phyloP scores from a whole-genome alignment of 805 yeast species.

The Myxozyma geophila region DNA sequence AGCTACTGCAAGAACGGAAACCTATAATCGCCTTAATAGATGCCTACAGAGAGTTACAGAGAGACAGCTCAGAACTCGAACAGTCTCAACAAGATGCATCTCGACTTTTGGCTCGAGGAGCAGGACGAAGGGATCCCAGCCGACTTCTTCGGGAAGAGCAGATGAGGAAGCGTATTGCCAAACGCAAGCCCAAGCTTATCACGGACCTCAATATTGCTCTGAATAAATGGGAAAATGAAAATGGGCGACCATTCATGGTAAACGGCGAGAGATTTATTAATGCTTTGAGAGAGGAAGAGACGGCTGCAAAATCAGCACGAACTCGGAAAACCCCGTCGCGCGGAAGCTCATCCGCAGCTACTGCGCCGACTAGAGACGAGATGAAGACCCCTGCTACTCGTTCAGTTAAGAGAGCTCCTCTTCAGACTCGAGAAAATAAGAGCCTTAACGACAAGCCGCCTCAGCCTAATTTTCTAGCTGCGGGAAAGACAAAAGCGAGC shows the following conservation, averaged over 20 bases:
- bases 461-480: constrained; percentile 30
- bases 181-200: constrained; percentile 68
- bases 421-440: constrained; percentile 13
- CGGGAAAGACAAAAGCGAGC: background rate
- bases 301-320: constrained; percentile 12
- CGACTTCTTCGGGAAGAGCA: constrained; percentile 81
- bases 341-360: constrained; percentile 5
- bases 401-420: constrained; percentile 18
- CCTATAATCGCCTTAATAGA: constrained; percentile 62
- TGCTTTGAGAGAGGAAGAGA: constrained; percentile 43
- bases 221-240: constrained; percentile 52
- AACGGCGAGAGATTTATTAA: constrained; percentile 57
- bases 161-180: constrained; percentile 67
- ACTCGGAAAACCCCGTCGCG: constrained; percentile 29
- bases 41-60: constrained; percentile 58
- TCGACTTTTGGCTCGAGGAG: constrained; percentile 63
- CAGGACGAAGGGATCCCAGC: constrained; percentile 55
- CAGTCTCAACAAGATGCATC: constrained; percentile 80
- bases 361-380: background rate
- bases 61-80: constrained; percentile 65
- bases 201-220: constrained; percentile 56
- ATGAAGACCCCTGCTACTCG: constrained; percentile 14
- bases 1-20: constrained; percentile 55
- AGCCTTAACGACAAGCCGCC: constrained; percentile 20
- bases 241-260: constrained; percentile 45